Evolutionary conservation across 805 yeast species (phyloP), one percentile per base, ranked within the genome.

Genomic region (Hanseniaspora vineae): DNA sequence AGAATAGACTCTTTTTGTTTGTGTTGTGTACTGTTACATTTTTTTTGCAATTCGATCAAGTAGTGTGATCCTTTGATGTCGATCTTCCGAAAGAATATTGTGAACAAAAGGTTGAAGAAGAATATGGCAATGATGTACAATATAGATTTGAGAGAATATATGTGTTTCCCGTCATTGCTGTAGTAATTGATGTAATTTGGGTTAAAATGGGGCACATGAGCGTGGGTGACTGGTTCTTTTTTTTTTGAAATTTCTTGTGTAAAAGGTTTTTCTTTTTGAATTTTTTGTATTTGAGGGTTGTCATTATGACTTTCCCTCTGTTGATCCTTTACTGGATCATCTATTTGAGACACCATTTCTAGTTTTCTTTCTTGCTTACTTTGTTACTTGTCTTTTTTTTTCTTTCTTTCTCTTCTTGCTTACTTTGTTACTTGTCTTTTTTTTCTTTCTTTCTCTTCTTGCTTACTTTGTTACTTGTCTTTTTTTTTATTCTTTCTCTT

Each of bases 1-100:
- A 90, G 82, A 9, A 88, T 81, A 0, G 97, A 90, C 0, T 96
- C 97, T 10, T 73, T 64, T 31, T 73, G 70, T 13, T 84, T 83
- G 45, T 78, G 29, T 5, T 4, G n/a, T 8, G 29, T 23, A 23
- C 29, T 23, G 29, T 23, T 23, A 61, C 49, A 42, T 61, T 57
- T 39, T 58, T 59, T 29, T 58, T 37, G 31, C 23, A 47, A 19
- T 6, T 35, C 44, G 8, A 31, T 43, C 17, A 80, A 58, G 44
- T 79, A 70, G 58, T 75, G 79, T 0, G 82, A 81, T 12, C 90
- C 90, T 46, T 88, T 69, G 1, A 84, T 77, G 47, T 84, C 69
- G 42, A 83, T 80, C 58, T 84, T 90, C 50, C 90, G 66, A 65
- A 84, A 84, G 64, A 84, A 84, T 6, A 67, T 67, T 44, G 66